Evolutionary conservation across 345 rosid genomes (phyloP).

Genomic region (Corymbia maculata): DNA sequence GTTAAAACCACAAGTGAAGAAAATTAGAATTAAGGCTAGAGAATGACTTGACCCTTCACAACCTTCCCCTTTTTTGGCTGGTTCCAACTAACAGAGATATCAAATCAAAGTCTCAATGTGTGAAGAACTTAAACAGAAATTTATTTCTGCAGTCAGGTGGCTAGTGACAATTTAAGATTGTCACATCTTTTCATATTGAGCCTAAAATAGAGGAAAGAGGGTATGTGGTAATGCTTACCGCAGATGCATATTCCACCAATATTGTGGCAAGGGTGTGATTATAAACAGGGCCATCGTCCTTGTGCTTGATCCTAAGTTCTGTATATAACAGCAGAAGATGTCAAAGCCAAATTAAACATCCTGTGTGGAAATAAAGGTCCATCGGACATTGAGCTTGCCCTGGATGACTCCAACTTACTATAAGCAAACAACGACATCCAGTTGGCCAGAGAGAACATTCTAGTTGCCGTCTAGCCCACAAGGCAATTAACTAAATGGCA

Average conservation of each 20-base stretch:
- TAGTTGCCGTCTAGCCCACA: neutral
- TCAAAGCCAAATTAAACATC: neutral
- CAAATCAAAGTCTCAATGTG: neutral
- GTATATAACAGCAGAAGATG: neutral
- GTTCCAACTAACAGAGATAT: neutral
- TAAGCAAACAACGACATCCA: neutral
- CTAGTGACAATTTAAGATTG: neutral
- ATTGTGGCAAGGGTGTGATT: constrained; percentile 82
- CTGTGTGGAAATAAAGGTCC: neutral
- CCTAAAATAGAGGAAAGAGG: neutral
- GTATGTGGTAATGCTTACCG: constrained; percentile 40
- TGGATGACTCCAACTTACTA: neutral
- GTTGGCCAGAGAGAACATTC: neutral
- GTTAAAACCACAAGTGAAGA: neutral
- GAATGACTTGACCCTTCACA: neutral
- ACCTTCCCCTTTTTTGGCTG: neutral
- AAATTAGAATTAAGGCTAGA: neutral
- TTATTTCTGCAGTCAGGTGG: neutral
- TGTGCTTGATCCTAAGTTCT: constrained; percentile 47
- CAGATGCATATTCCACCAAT: constrained; percentile 92
- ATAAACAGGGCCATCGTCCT: constrained; percentile 28
- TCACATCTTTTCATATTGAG: neutral
- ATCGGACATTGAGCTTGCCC: neutral
- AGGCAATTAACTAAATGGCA: neutral
- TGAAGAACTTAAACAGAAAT: neutral